Evolutionary conservation across 768 basidiomycete species (phyloP), one percentile per base, ranked within the genome.

Genomic region (Psilocybe cyanescens): DNA sequence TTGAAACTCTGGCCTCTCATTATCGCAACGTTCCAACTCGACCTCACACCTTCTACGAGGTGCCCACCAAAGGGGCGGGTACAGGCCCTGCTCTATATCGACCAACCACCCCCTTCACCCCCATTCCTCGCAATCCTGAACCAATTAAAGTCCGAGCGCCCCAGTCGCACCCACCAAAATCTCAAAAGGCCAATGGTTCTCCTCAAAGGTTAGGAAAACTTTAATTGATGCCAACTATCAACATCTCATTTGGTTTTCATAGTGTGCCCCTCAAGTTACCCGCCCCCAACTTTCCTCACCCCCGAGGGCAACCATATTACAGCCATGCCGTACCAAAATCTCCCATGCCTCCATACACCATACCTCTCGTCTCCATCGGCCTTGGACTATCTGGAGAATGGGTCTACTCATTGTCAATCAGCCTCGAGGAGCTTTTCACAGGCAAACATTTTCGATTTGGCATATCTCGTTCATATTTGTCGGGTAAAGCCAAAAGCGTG

Each of bases 391-490:
- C 80, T 31, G 82, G 81, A 62, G 88, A 89, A 69, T 90, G 89
- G 87, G 76, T 82, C n/a, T 90, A 88, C 73, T 83, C 86, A 0
- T 80, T 91, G 4, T 76, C 79, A 16, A 72, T 89, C 57, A 80
- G 83, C 1, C 79, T 91, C 17, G 86, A 89, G 59, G 87, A 90
- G 63, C 76, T 90, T 37, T 86, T 82, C 69, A 72, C 71, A 24
- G 88, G 89, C 31, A 81, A 81, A 50, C 76, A 75, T 14, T 85
- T 83, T 65, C 80, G 77, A 58, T 89, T 88, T 67, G 80, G 83
- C 55, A 82, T 91, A 64, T 86, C 82, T 44, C 85, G 88, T 53
- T 79, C 79, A 9, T 69, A 86, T 46, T 71, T 83, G 46, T 81
- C 82, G 8, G 81, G 79, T 19, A 74, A 72, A 69, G 79, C 75